Base-by-base conservation (phyloP, 2,329 filamentous ascomycete genomes). In the Xylaria sp. region DNA sequence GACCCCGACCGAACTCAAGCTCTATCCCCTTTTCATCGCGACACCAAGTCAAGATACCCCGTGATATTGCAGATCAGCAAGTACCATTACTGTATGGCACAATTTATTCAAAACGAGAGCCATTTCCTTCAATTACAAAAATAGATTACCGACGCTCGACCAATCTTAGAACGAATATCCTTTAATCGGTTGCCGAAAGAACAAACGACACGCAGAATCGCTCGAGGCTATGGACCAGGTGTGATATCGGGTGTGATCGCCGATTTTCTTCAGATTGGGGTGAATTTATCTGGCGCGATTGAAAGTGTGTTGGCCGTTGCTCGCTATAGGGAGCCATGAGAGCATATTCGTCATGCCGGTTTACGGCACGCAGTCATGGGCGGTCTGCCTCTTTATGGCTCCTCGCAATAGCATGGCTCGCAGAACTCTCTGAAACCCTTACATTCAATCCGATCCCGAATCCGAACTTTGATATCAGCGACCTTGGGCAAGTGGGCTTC, bases 401-500 rank as follows among this genome's bases (percentile, higher is more conserved):
- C 65, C 67, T 82, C 60, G 73, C 77, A 53, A 66, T 84, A 62
- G 70, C 77, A 70, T 75, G 76, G 53, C 61, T 82, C 70, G 76
- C 79, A 35, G 78, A 78, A 9, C 62, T 83, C 47, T 77, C 81
- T 46, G 73, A 77, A 23, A 86, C 85, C 40, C 77, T 88, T 64
- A 83, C 80, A 31, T 89, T 92, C 75, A 85, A 81, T 47, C 76
- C 86, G 14, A 83, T 87, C 40, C 87, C 92, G 2, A 80, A 87
- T 14, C 82, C 91, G 60, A 88, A 94, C 72, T 86, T 99, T 74
- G 91, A 96, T 74, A 84, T 97, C 62, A 86, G 84, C 28, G 81
- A 88, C 60, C 82, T 99, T 37, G 95, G 95, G 61, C 87, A 91
- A 70, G 89, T 97, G 69, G 93, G 91, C 57, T 84, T 99, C 62